Base-by-base conservation (phyloP, 2,329 filamentous ascomycete species). In the Fusarium lateritium region DNA sequence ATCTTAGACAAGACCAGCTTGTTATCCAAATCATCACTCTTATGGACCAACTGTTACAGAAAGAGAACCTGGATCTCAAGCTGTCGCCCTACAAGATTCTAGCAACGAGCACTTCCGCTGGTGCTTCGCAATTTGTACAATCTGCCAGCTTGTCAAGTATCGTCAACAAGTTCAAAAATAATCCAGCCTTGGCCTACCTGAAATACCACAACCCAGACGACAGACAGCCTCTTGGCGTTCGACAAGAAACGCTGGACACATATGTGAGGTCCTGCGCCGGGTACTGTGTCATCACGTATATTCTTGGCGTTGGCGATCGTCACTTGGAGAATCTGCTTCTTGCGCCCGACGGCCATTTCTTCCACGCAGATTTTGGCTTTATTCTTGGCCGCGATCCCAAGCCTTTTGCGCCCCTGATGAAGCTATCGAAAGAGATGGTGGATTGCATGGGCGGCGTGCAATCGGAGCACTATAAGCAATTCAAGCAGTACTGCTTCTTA, bases 211-310 rank as follows among this genome's bases (percentile, higher is more conserved):
- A 98, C 74, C 94, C 95, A 0, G 94, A 98, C 76, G 88, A 92
- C 21, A 85, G 85, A 14, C 92, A 93, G 6, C 92, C 94, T 1
- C 86, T 97, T 1, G 94, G 95, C 1, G 91, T 99, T 28, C 92
- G 94, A 28, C 94, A 95, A 77, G 95, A 98, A 76, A 91, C 93
- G 0, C 91, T 99, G 82, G 96, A 99, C 72, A 98, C 92, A 1
- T 99, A 97, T 77, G 90, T 98, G 76, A 95, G 94, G 77, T 97
- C 94, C 0, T 98, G 96, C 76, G 96, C 96, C 1, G 96, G 96
- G 34, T 99, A 99, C 81, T 98, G 96, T 79, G 96, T 99, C 15
- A 98, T 99, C 72, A 99, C 97, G 0, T 99, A 99, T 79, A 92
- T 99, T 17, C 88, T 99, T 14, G 97, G 96, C 33, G 96, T 99